phyloP scores from a whole-genome alignment of 2,329 filamentous ascomycete species.

The Xylariaceae sp. region DNA sequence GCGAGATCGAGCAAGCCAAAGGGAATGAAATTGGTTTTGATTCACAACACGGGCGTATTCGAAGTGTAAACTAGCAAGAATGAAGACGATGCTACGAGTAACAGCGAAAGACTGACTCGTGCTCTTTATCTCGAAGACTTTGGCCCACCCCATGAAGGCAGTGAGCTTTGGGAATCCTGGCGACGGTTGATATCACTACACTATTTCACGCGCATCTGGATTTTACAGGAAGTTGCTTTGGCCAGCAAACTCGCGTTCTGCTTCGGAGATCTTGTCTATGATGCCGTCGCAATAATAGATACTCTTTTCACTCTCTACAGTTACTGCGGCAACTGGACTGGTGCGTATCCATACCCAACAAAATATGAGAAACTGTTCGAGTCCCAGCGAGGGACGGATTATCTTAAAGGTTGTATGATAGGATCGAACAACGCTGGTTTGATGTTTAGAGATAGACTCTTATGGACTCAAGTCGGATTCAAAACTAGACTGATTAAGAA shows the following conservation, averaged over 20 bases:
- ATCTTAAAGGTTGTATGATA: constrained; percentile 2
- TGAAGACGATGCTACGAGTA: neutral
- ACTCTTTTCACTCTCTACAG: neutral
- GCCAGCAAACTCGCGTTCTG: constrained; percentile 8
- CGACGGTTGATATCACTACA: constrained; percentile 3
- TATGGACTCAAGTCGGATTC: neutral
- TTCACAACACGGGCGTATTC: constrained; percentile 1
- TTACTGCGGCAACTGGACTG: constrained; percentile 7
- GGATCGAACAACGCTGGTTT: constrained; percentile 7
- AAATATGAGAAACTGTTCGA: constrained; percentile 3
- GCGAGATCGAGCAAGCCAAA: neutral
- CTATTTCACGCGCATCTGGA: constrained; percentile 14
- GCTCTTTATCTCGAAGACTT: constrained; percentile 11
- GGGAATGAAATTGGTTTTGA: neutral
- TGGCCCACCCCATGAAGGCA: constrained; percentile 5
- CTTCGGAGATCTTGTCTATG: constrained; percentile 2
- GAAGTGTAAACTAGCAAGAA: constrained; percentile 1
- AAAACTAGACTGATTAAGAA: constrained; percentile 6
- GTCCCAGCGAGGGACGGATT: no score
- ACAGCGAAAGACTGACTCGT: constrained; percentile 1
- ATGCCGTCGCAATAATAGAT: constrained; percentile 2
- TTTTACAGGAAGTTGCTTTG: constrained; percentile 8
- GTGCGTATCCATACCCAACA: constrained; percentile 3
- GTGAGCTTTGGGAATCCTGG: constrained; percentile 11
- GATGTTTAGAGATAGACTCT: constrained; percentile 4